Percentiles rank a stretch among this genome's conserved stretches.
phyloP scores from a whole-genome alignment of 805 yeast species.

The Candida tibetensis region DNA sequence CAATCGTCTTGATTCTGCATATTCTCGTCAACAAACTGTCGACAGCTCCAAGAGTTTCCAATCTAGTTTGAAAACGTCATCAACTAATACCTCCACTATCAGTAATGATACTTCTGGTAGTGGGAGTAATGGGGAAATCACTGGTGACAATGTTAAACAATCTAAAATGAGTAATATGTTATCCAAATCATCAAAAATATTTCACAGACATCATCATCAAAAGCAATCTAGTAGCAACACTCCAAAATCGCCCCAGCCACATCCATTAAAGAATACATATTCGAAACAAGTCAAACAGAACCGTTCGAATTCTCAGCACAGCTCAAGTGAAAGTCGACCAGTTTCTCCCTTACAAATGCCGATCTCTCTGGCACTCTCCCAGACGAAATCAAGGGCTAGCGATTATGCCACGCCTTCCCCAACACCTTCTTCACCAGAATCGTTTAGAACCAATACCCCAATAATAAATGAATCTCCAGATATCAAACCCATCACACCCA shows the following conservation, averaged over 20 bases:
- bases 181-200: slow-evolving; percentile 26
- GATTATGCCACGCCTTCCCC: background rate
- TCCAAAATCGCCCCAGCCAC: slow-evolving; percentile 8
- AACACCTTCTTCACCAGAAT: slow-evolving; percentile 1
- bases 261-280: slow-evolving; percentile 27
- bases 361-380: background rate
- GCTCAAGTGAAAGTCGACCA: slow-evolving; percentile 18
- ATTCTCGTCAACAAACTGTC: background rate
- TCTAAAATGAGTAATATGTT: slow-evolving; percentile 22
- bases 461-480: background rate
- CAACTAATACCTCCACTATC: slow-evolving; percentile 2
- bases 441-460: background rate
- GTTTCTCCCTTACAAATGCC: slow-evolving; percentile 17
- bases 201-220: slow-evolving; percentile 21
- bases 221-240: slow-evolving; percentile 6
- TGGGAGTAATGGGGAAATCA: background rate
- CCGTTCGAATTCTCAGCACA: slow-evolving; percentile 24
- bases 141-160: background rate
- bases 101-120: background rate
- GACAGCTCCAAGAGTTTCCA: background rate
- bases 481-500: no score
- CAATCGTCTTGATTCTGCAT: background rate
- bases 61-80: slow-evolving; percentile 1
- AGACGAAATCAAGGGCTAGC: background rate
- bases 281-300: slow-evolving; percentile 31